phyloP scores from a whole-genome alignment of 768 basidiomycete genomes.

The Lactifluus pinguis region DNA sequence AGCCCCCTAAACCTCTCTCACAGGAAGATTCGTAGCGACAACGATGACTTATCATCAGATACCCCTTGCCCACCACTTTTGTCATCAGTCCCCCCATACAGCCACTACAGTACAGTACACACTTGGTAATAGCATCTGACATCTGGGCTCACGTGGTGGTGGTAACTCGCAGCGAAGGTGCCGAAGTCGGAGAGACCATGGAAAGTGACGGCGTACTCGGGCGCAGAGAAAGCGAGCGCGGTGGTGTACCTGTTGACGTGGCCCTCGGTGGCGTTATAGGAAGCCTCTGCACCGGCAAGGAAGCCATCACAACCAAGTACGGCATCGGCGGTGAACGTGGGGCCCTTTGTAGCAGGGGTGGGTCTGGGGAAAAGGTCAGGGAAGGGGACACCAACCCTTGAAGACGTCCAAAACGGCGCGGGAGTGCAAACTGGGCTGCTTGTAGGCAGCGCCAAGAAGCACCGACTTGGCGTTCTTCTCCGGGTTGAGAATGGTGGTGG shows the following conservation, averaged over 20 bases:
- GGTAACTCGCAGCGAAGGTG: constrained; percentile 93
- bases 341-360: constrained; percentile 51
- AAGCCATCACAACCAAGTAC: constrained; percentile 96
- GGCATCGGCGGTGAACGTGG: constrained; percentile 93
- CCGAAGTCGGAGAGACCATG: constrained; percentile 93
- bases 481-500: constrained; percentile 74
- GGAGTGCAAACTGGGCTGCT: constrained; percentile 93
- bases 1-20: no score
- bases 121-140: no score
- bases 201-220: constrained; percentile 89
- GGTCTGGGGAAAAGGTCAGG: not conserved
- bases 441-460: constrained; percentile 77
- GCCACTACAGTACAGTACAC: no score
- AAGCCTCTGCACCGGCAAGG: constrained; percentile 91
- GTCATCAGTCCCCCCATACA: no score
- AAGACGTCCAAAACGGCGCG: constrained; percentile 86
- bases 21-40: no score
- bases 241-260: constrained; percentile 86
- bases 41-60: no score
- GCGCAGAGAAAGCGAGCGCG: constrained; percentile 91
- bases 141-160: constrained; percentile 87
- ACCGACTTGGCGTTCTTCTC: constrained; percentile 84
- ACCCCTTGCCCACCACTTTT: no score
- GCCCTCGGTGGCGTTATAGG: constrained; percentile 96
- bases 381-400: constrained; percentile 52